Evolutionary conservation across 2,329 filamentous ascomycete genomes (phyloP), one percentile per base, ranked within the genome.

Genomic region (Sclerotinia minor): DNA sequence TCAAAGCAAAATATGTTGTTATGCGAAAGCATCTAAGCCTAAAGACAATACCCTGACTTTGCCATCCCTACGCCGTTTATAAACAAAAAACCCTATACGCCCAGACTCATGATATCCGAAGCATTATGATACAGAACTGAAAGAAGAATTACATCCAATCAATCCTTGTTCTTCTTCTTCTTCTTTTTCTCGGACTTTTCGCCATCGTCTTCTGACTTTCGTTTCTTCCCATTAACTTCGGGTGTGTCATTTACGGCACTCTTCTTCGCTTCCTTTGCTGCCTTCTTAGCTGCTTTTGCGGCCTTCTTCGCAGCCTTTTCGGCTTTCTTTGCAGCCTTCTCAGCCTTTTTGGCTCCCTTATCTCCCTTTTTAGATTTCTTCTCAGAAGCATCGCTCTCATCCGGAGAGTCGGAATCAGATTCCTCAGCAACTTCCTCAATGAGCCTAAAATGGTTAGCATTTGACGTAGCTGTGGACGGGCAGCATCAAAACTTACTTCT

Each of bases 151-250:
- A 45, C 9, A 55, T 55, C 41, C 65, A 64, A 64, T 64, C 73
- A 77, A 65, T 73, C 71, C 72, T 77, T 77, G 70, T 71, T 75
- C 73, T 77, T 78, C 74, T 90, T 85, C 80, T 90, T 86, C 78
- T 85, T 84, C 79, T 85, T 84, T 78, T 84, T 81, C 71, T 82
- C 83, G 24, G 79, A 77, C 72, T 88, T 87, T 69, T 87, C 90
- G 60, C 87, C 87, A 69, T 84, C 80, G 35, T 83, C 83, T 67
- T 79, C 78, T 65, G 81, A 83, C 81, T 91, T 91, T 78, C 89
- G 85, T 85, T 92, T 92, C 85, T 92, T 92, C 79, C 84, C 47
- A 45, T 26, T 73, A 49, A 72, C 73, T 45, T 72, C 75, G 19
- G 78, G 76, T 69, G 81, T 80, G 60, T 79, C 79, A 21, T 81